phyloP scores from a whole-genome alignment of 306 rosid genomes.

The Casuarina cunninghamiana region DNA sequence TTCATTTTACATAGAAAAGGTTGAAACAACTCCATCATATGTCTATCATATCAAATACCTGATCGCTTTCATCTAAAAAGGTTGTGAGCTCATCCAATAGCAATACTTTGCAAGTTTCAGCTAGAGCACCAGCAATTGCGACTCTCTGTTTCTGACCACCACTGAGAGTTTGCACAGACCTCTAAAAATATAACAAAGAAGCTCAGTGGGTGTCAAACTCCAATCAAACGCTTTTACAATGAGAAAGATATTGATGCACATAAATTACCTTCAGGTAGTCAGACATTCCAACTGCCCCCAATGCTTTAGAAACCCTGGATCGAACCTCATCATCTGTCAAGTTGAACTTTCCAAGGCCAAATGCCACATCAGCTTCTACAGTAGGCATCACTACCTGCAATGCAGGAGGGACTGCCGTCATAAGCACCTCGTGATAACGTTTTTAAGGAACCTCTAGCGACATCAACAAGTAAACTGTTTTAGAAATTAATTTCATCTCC shows the following conservation, averaged over 20 bases:
- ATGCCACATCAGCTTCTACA: slow-evolving; percentile 84
- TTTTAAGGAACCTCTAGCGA: background rate
- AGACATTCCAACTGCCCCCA: slow-evolving; percentile 65
- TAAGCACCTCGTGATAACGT: background rate
- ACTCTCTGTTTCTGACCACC: slow-evolving; percentile 95
- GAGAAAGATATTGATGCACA: slow-evolving; percentile 6
- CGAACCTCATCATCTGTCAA: slow-evolving; percentile 62
- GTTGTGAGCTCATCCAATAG: slow-evolving; percentile 86
- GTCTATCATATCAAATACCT: slow-evolving; percentile 42
- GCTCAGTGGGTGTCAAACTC: slow-evolving; percentile 5
- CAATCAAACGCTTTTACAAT: slow-evolving; percentile 9
- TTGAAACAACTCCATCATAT: slow-evolving; percentile 6
- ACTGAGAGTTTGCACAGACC: slow-evolving; percentile 86
- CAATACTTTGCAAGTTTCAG: slow-evolving; percentile 83
- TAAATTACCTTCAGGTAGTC: slow-evolving; percentile 66
- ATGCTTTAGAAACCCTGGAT: slow-evolving; percentile 64
- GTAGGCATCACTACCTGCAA: slow-evolving; percentile 88
- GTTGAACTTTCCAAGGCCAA: slow-evolving; percentile 80
- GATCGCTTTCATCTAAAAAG: slow-evolving; percentile 81
- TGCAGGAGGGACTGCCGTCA: slow-evolving; percentile 8
- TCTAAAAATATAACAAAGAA: slow-evolving; percentile 43
- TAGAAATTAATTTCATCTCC: background rate
- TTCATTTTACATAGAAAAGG: slow-evolving; percentile 7
- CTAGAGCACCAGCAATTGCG: slow-evolving; percentile 90
- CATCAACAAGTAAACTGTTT: slow-evolving; percentile 1